A percentile compares a stretch with the other conserved stretches of the same genome.
Conservation (phyloP, 371 early-diverging fungal species). For the Mortierella sp. region DNA sequence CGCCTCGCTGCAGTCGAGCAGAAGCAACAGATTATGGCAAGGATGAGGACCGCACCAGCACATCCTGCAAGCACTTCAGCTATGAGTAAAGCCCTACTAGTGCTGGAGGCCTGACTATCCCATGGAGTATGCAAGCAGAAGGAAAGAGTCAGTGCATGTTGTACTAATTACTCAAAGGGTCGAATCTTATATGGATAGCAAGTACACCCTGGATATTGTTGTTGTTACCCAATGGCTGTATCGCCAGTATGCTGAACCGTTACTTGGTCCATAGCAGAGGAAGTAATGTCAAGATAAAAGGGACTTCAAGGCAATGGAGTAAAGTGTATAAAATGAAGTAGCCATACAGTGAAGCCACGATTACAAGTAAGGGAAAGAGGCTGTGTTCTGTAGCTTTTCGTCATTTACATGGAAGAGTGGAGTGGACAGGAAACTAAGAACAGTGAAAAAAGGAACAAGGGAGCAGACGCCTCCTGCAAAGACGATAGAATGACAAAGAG, state of each 20-base stretch:
- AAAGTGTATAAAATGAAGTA: background rate
- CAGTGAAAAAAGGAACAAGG: too few species aligned
- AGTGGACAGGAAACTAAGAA: too few species aligned
- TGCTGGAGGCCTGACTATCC: constrained; percentile 1
- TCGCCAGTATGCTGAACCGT: background rate
- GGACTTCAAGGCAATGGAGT: too few species aligned
- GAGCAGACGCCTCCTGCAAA: background rate
- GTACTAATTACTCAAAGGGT: too few species aligned
- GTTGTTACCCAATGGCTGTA: background rate
- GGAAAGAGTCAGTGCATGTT: too few species aligned
- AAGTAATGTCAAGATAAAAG: background rate
- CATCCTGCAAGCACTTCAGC: constrained; percentile 43
- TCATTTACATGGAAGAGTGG: too few species aligned
- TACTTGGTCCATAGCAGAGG: background rate
- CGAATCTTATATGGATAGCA: background rate
- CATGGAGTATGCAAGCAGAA: background rate
- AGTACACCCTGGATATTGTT: background rate
- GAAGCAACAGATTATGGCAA: constrained; percentile 36
- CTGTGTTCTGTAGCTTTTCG: too few species aligned
- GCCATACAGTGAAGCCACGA: background rate
- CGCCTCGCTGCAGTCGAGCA: constrained; percentile 24
- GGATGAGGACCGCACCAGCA: constrained; percentile 21
- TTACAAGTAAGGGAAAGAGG: background rate
- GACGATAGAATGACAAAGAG: background rate
- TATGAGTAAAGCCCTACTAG: constrained; percentile 29